Conservation (phyloP, 2,329 filamentous ascomycete species). For the Arachnopeziza araneosa region DNA sequence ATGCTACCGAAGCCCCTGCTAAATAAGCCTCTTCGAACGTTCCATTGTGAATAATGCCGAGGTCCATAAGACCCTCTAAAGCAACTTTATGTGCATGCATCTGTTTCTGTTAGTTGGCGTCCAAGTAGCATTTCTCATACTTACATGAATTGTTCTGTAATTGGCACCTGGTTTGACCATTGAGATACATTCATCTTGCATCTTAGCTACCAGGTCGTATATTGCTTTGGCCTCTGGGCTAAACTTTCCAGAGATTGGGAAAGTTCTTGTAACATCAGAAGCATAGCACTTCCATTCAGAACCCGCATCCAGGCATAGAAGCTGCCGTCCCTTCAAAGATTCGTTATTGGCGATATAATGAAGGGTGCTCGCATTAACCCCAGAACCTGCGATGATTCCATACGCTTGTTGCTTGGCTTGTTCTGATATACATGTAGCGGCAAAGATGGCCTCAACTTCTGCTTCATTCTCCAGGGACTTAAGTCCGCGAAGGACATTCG, state of each 20-base stretch:
- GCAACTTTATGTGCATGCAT: conserved; percentile 67
- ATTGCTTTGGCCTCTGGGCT: conserved; percentile 64
- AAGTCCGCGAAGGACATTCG: conserved; percentile 61
- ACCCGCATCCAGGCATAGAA: conserved; percentile 82
- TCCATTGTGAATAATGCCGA: conserved; percentile 68
- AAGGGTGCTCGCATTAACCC: conserved; percentile 74
- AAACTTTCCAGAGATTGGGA: conserved; percentile 71
- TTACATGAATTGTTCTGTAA: conserved; percentile 63
- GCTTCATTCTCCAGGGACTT: conserved; percentile 66
- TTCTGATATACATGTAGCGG: conserved; percentile 63
- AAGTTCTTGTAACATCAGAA: conserved; percentile 82
- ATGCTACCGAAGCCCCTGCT: conserved; percentile 51
- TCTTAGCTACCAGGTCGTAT: conserved; percentile 70
- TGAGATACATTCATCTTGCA: conserved; percentile 72
- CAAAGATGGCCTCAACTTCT: conserved; percentile 75
- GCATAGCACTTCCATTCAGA: conserved; percentile 83
- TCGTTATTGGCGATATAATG: conserved; percentile 83
- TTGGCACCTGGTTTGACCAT: conserved; percentile 62
- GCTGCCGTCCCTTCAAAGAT: conserved; percentile 60
- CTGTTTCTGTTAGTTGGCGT: not conserved
- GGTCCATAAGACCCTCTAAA: conserved; percentile 59
- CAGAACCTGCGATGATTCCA: conserved; percentile 79
- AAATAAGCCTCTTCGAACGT: conserved; percentile 47
- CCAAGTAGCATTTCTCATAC: not conserved
- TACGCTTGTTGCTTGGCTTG: conserved; percentile 80